phyloP scores from a whole-genome alignment of 352 stramenopile species.

The Peronosclerospora sorghi region DNA sequence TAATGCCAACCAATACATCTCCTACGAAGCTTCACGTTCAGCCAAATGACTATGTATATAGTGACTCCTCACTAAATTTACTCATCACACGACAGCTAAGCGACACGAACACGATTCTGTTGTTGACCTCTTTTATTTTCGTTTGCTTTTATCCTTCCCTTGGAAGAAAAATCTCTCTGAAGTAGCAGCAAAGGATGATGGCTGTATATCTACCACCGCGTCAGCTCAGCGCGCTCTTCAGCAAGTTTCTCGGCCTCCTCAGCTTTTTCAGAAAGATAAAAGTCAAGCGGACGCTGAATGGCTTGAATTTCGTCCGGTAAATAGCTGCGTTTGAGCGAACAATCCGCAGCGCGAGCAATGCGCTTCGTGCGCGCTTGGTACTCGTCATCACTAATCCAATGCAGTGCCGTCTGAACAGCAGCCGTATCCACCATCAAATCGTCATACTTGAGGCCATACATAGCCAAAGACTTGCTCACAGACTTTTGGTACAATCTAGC shows the following conservation, averaged over 20 bases:
- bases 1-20: too few species aligned
- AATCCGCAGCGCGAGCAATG: conserved; percentile 72
- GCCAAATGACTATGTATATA: too few species aligned
- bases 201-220: conserved; percentile 54
- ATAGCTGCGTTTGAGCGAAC: conserved; percentile 77
- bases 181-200: not conserved
- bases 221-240: conserved; percentile 67
- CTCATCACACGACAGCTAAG: too few species aligned
- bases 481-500: conserved; percentile 76
- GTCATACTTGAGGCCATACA: conserved; percentile 85
- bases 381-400: conserved; percentile 72
- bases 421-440: conserved; percentile 74
- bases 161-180: not conserved
- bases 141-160: not conserved
- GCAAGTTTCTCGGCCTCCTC: conserved; percentile 44
- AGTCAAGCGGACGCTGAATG: conserved; percentile 74
- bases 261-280: conserved; percentile 57
- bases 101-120: too few species aligned
- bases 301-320: conserved; percentile 79
- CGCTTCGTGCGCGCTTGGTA: conserved; percentile 68
- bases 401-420: conserved; percentile 66
- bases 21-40: too few species aligned
- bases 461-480: conserved; percentile 59
- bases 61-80: too few species aligned
- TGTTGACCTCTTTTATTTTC: not conserved